Evolutionary conservation across 345 rosid species (phyloP).

Genomic region (Ailanthus altissimus): DNA sequence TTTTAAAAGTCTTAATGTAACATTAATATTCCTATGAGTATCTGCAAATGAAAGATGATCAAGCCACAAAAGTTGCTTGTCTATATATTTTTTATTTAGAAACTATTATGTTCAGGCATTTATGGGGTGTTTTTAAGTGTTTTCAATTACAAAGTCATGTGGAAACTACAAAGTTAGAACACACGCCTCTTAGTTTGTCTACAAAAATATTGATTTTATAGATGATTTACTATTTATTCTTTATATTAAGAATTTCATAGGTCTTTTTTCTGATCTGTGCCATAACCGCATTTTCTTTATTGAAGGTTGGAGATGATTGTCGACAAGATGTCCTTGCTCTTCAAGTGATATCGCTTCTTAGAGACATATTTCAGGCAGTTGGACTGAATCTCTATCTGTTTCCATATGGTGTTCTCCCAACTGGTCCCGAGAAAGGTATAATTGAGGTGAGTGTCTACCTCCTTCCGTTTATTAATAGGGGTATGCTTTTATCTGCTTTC

Average conservation of each 20-base stretch:
- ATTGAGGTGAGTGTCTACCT: slow-evolving; percentile 67
- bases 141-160: background rate
- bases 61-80: background rate
- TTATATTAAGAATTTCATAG: background rate
- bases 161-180: background rate
- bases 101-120: background rate
- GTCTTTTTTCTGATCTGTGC: slow-evolving; percentile 8
- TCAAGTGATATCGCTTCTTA: slow-evolving; percentile 92
- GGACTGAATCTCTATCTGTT: slow-evolving; percentile 85
- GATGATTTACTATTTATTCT: background rate
- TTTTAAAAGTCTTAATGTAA: background rate
- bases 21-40: background rate
- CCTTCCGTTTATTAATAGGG: background rate
- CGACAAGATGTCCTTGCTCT: slow-evolving; percentile 99
- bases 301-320: slow-evolving; percentile 99
- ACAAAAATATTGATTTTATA: background rate
- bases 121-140: background rate
- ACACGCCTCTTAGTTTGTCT: background rate
- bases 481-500: background rate
- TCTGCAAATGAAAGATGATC: slow-evolving; percentile 1
- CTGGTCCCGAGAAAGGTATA: slow-evolving; percentile 93
- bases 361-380: slow-evolving; percentile 86
- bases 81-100: background rate
- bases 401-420: slow-evolving; percentile 99
- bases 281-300: slow-evolving; percentile 24